Evolutionary conservation across 2,329 filamentous ascomycete species (phyloP), one percentile per base, ranked within the genome.

Genomic region (Colletotrichum chlorophyti): DNA sequence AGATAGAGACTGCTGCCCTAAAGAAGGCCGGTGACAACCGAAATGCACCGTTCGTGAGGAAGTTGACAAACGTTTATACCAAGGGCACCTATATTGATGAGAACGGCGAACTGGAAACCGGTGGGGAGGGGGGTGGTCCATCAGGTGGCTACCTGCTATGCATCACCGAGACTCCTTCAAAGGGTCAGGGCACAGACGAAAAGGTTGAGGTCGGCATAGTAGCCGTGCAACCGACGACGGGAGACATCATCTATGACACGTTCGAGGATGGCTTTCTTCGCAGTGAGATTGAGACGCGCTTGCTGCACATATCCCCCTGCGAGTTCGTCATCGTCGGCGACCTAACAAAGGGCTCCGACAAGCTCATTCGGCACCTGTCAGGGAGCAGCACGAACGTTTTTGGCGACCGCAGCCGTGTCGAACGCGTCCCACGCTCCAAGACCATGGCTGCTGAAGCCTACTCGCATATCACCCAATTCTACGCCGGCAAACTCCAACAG

Each of bases 221-320:
- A 19, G 95, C 95, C 23, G 95, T 99, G 5, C 95, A 99, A 68
- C 95, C 95, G 8, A 91, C 92, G 1, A 99, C 95, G 0, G 95
- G 95, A 53, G 94, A 98, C 71, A 92, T 99, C 66, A 90, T 98
- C 53, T 96, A 97, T 67, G 95, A 99, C 69, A 88, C 89, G 58
- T 99, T 99, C 66, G 92, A 98, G 66, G 95, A 99, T 68, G 93
- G 94, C 2, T 98, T 98, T 75, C 97, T 99, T 94, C 84, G 95
- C 45, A 93, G 89, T 67, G 95, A 99, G 71, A 90, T 99, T 29
- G 95, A 99, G 76, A 99, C 95, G 0, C 82, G 95, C n/a, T 78
- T 99, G 23, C 79, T 99, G 26, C 95, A 99, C 71, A 96, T 99
- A 64, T 92, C 94, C 0, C 95, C 95, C 0, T 97, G 93, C 74